Base-by-base conservation (phyloP, 2,329 filamentous ascomycete species). In the Dryadomyces quercivorus region DNA sequence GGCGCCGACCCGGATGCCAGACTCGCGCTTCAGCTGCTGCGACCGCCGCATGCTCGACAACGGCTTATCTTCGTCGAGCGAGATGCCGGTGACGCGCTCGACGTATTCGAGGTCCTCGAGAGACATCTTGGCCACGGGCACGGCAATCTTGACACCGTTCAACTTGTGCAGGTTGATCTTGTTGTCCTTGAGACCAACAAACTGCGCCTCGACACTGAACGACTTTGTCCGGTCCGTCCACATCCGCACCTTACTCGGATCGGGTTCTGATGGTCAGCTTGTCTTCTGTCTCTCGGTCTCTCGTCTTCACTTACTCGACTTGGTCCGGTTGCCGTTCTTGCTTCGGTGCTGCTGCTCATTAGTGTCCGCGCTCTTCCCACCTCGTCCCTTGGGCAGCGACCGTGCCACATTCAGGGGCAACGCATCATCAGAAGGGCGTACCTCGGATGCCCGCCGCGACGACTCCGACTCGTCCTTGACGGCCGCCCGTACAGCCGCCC, bases 111-210 rank as follows among this genome's bases (percentile, higher is more conserved):
- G 76, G 69, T 98, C 93, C 64, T 92, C 87, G 45, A 90, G 77
- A 1, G 92, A 94, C 93, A 98, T 98, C 68, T 98, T 98, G 43
- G 82, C 76, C 31, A 97, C 82, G 2, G 93, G 93, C 4, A 98
- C 93, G 9, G 93, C 93, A 69, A 98, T 98, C 70, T 97, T 97
- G 63, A 98, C 90, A 42, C 93, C 93, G 66, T 98, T 98, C 70
- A 89, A 79, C 73, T 98, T 98, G 74, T 98, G 93, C 21, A 98
- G 75, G 69, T 98, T 94, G 60, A 98, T 94, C 70, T 97, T 97
- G 59, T 91, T 89, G 66, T 97, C 93, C 67, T 89, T 89, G 52
- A 97, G 78, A 31, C 90, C 92, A 52, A 98, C 81, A 65, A 97
- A 98, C 66, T 98, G 89, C 16, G 93, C 93, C 61, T 97, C 93